phyloP scores from a whole-genome alignment of 148 eudicot species.

The Chenopodium album region DNA sequence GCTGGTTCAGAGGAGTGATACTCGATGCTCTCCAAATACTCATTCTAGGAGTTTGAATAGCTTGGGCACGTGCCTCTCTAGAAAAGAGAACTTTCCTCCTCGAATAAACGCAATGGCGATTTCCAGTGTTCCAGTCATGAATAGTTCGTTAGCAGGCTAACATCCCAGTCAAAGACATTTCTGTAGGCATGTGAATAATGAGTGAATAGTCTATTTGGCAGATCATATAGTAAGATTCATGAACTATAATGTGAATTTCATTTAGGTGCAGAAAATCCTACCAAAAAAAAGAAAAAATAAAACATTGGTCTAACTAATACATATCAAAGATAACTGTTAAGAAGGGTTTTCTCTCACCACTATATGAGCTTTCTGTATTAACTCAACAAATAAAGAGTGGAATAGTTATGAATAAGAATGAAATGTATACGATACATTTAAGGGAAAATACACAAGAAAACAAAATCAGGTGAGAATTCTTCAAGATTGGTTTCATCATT shows the following conservation, averaged over 20 bases:
- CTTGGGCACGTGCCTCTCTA: slow-evolving; percentile 13
- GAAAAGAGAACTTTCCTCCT: neutral
- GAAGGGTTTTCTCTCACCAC: neutral
- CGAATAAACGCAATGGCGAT: neutral
- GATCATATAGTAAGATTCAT: neutral
- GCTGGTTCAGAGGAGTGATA: neutral
- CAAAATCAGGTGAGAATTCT: neutral
- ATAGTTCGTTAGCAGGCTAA: neutral
- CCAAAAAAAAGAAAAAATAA: too few species aligned
- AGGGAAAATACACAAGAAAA: neutral
- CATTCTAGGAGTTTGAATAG: neutral
- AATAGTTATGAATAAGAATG: neutral
- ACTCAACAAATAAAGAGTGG: neutral
- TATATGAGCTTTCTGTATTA: neutral
- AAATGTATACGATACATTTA: neutral
- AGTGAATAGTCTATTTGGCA: neutral
- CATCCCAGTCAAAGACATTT: slow-evolving; percentile 9
- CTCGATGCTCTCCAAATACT: slow-evolving; percentile 4
- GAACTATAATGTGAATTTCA: neutral
- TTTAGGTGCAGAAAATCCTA: neutral
- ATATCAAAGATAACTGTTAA: neutral
- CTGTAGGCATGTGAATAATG: slow-evolving; percentile 26
- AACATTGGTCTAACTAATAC: neutral
- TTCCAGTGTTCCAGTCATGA: neutral
- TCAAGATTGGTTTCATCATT: neutral